Evolutionary conservation across 2,329 filamentous ascomycete genomes (phyloP).

Genomic region (Colletotrichum echinochloae): DNA sequence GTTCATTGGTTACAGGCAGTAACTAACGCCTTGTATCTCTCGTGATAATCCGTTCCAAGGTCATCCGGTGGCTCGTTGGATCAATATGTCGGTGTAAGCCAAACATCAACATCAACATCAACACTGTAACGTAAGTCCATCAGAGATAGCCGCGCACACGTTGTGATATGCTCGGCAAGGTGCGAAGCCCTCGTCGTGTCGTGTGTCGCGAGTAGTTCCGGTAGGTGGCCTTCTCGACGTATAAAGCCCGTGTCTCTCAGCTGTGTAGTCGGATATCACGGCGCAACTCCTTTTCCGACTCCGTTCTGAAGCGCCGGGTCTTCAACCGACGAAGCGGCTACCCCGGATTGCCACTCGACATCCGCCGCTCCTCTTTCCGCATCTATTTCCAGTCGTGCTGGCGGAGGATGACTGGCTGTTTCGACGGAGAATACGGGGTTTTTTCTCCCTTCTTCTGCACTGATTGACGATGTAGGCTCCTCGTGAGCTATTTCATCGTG

Average conservation of each 20-base stretch:
- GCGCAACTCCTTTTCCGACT: background rate
- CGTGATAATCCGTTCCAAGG: background rate
- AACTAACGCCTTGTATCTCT: too few relatives aligned
- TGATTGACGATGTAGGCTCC: background rate
- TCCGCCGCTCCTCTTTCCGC: background rate
- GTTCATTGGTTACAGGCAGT: too few relatives aligned
- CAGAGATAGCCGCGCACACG: too few relatives aligned
- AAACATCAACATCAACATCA: too few relatives aligned
- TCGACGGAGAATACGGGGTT: conserved; percentile 16
- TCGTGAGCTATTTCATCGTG: background rate
- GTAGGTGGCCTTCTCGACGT: background rate
- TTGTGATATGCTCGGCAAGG: too few relatives aligned
- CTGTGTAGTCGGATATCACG: background rate
- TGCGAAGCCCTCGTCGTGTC: too few relatives aligned
- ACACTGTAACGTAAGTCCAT: too few relatives aligned
- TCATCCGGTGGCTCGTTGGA: background rate
- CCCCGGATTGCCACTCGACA: background rate
- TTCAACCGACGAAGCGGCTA: background rate
- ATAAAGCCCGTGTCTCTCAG: background rate
- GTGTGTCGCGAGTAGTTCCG: too few relatives aligned
- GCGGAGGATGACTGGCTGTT: background rate
- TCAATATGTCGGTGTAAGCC: background rate
- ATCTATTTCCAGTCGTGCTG: background rate
- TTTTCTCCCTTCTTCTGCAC: background rate
- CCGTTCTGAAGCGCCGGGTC: background rate